Base-by-base conservation (phyloP, 2,329 filamentous ascomycete genomes). In the Zalaria obscura region DNA sequence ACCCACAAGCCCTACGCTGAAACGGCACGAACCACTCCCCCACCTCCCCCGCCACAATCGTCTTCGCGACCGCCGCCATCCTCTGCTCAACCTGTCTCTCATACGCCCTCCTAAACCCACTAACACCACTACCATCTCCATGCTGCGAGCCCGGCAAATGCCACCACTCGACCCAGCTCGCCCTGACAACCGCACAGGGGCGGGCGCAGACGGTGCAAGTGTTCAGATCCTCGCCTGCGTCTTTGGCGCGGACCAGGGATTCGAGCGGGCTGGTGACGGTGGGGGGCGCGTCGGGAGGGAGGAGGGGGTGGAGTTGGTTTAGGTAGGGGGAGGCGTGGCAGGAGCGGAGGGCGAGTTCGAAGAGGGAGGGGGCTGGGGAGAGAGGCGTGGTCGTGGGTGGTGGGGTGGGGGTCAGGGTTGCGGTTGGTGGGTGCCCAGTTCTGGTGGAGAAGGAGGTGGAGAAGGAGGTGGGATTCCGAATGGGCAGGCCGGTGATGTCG, bases 91-190 rank as follows among this genome's bases (percentile, higher is more conserved):
- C 18, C 18, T 18, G 18, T 2, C 18, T 18, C 18, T 18, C 18
- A 18, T 18, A 18, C 18, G 2, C 18, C 18, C 18, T 18, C 18
- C 18, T 18, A 18, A 2, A 2, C 18, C 18, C 18, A 18, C 18
- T n/a, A n/a, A n/a, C 18, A 18, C 18, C 18, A 18, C n/a, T n/a
- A n/a, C n/a, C n/a, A n/a, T n/a, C n/a, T n/a, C 18, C 18, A 18
- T 18, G 18, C 18, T 18, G 18, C 18, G 18, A 18, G 18, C 18
- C 18, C 18, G 18, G 18, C 18, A 18, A 36, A 33, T 44, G 55
- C 55, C 58, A 61, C 36, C 55, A 61, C 43, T 62, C 59, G 10
- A 60, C 45, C 59, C 59, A 61, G 38, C 57, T 50, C 10, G 58
- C 57, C 35, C 57, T 40, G 2, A 53, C 41, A 9, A 59, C 45